phyloP scores from a whole-genome alignment of 2,329 filamentous ascomycete species.

The Colletotrichum lindemuthianum region DNA sequence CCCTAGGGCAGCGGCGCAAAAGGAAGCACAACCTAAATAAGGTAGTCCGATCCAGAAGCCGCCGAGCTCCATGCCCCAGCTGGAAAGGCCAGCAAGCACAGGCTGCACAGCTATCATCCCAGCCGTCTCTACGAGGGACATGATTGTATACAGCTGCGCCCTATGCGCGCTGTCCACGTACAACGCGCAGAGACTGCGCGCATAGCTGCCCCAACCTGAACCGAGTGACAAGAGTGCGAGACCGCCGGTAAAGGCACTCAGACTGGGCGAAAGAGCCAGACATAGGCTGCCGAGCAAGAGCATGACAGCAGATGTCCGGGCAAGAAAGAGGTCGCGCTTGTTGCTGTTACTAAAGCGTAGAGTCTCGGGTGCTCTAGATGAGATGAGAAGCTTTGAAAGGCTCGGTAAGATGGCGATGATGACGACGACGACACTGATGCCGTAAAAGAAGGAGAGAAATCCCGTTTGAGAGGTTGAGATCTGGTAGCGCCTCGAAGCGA shows the following conservation, averaged over 20 bases:
- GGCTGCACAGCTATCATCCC: conserved; percentile 42
- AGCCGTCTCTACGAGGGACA: conserved; percentile 39
- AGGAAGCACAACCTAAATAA: conserved; percentile 42
- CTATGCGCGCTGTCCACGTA: conserved; percentile 42
- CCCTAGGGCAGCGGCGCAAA: conserved; percentile 18
- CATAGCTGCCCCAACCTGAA: conserved; percentile 40
- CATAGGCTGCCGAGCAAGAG: conserved; percentile 40
- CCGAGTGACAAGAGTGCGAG: conserved; percentile 44
- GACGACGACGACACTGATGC: conserved; percentile 36
- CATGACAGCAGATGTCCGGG: conserved; percentile 38
- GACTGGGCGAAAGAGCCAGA: conserved; percentile 40
- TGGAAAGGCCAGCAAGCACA: conserved; percentile 42
- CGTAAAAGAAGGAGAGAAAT: conserved; percentile 43
- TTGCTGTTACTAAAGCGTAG: conserved; percentile 40
- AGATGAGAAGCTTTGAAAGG: conserved; percentile 38
- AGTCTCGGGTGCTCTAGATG: conserved; percentile 34
- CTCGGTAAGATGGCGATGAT: conserved; percentile 37
- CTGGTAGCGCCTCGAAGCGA: conserved; percentile 43
- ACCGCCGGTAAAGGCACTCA: conserved; percentile 41
- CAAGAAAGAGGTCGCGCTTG: conserved; percentile 42
- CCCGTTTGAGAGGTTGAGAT: conserved; percentile 43
- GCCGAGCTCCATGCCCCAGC: conserved; percentile 43
- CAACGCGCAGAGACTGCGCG: conserved; percentile 40
- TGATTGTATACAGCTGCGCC: conserved; percentile 42
- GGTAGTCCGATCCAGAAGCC: conserved; percentile 44